These are phyloP conservation scores for Spatholobus suberectus DNA, from an alignment of 306 rosid species.

Conservation along the genomic window DNA sequence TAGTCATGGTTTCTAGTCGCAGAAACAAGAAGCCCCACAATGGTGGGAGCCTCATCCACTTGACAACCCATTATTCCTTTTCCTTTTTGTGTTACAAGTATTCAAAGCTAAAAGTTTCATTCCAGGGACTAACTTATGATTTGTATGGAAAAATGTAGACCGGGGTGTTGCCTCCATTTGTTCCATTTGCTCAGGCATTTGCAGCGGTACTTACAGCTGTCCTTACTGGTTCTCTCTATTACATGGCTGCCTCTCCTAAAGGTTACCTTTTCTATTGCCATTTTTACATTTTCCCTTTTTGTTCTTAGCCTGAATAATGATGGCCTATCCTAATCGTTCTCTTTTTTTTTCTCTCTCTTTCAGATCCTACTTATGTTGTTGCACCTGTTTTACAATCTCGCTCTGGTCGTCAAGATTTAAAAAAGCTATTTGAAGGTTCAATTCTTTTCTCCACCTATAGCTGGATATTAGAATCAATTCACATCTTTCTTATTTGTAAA, in stretches of 20 bases:
- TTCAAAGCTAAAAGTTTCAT: slow-evolving; percentile 7
- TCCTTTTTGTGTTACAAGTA: background rate
- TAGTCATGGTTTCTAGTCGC: background rate
- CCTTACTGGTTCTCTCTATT: slow-evolving; percentile 90
- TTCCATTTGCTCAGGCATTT: slow-evolving; percentile 98
- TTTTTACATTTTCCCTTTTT: background rate
- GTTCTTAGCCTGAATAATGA: background rate
- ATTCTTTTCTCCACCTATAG: background rate
- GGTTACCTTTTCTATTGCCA: slow-evolving; percentile 50
- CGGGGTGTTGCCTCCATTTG: slow-evolving; percentile 90
- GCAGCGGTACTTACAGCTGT: slow-evolving; percentile 93
- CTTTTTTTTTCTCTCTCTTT: slow-evolving; percentile 17
- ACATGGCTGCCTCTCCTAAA: slow-evolving; percentile 94
- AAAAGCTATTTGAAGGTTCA: slow-evolving; percentile 89
- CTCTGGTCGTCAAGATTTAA: slow-evolving; percentile 77
- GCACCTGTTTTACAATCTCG: slow-evolving; percentile 87
- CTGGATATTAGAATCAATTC: background rate
- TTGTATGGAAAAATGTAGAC: slow-evolving; percentile 57
- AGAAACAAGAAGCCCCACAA: background rate
- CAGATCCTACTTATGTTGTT: slow-evolving; percentile 92
- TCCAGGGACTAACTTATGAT: slow-evolving; percentile 26
- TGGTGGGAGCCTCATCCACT: background rate
- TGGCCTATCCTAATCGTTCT: slow-evolving; percentile 10
- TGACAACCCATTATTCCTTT: background rate
- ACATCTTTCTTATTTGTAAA: background rate